Base-by-base conservation (phyloP, 305 asterid species). In the Fraxinus paxiana region DNA sequence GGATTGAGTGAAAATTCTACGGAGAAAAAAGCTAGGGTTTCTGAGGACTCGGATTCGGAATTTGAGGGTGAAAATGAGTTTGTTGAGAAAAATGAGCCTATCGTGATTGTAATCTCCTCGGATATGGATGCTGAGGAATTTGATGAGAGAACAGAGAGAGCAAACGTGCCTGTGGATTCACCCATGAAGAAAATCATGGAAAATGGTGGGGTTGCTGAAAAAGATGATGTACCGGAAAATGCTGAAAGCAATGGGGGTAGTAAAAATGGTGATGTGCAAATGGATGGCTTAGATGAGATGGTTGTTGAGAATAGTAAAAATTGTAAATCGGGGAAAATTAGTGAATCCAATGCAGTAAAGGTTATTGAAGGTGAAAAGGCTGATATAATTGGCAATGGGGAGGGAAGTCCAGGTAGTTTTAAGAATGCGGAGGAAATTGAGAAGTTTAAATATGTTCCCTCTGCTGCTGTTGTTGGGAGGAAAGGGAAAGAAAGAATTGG, bases 371-470 rank as follows among this genome's bases (percentile, higher is more conserved):
- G 30, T 78, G 77, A 67, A 34, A 77, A 20, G 5, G 79, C 37
- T 7, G 15, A 15, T 37, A 77, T 80, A 33, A 48, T 37, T 56
- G 15, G 43, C 5, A 3, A 10, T 31, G 6, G 43, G 33, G 38
- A 26, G 82, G 80, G 75, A 5, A 46, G 59, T 18, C 26, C 13
- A 79, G 46, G 77, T 71, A 41, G 70, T 56, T 24, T 18, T 24
- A 80, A 63, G 63, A 78, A 81, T 30, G 61, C 80, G 4, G 77
- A 83, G 81, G 81, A 82, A 15, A 86, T 83, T 41, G 85, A 86
- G 22, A 80, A 56, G 81, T 82, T 82, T 75, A 69, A 73, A 80
- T 82, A 31, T 82, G 65, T 7, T 43, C 79, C 74, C 20, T 12
- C 85, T 38, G 34, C 20, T 26, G 59, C 13, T 30, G 80, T 75